These are phyloP conservation scores for Yarrowia hollandica DNA, from an alignment of 805 yeast genomes.

Conservation along the genomic window DNA sequence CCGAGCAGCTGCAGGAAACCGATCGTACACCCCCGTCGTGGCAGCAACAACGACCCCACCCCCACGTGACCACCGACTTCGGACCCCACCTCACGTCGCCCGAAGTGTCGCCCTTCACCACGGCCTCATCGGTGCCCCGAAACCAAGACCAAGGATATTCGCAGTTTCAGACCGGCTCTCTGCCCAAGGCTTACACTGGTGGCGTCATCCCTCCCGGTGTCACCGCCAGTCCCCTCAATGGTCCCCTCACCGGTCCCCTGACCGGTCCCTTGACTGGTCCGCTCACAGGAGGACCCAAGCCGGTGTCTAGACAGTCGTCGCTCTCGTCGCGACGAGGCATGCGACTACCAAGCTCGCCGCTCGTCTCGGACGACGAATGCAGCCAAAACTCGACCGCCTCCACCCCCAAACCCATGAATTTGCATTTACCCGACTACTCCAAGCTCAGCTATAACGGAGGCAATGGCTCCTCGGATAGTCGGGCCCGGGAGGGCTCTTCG, in stretches of 20 bases:
- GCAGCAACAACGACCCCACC: slow-evolving; percentile 35
- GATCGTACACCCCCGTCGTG: slow-evolving; percentile 31
- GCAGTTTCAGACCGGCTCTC: slow-evolving; percentile 10
- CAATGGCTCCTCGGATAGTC: slow-evolving; percentile 33
- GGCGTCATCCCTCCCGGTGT: slow-evolving; percentile 32
- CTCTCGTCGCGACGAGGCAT: slow-evolving; percentile 45
- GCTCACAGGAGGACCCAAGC: slow-evolving; percentile 30
- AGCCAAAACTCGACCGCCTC: slow-evolving; percentile 39
- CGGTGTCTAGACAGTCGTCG: slow-evolving; percentile 37
- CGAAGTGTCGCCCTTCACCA: slow-evolving; percentile 32
- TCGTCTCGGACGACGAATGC: slow-evolving; percentile 30
- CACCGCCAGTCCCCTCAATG: background rate
- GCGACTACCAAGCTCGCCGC: slow-evolving; percentile 33
- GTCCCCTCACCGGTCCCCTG: slow-evolving; percentile 13
- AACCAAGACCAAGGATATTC: slow-evolving; percentile 14
- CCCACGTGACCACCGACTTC: slow-evolving; percentile 34
- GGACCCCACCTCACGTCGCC: slow-evolving; percentile 32
- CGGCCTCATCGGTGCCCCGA: slow-evolving; percentile 29
- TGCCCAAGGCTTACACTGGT: slow-evolving; percentile 32
- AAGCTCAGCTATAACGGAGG: slow-evolving; percentile 32
- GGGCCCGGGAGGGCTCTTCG: slow-evolving; percentile 34
- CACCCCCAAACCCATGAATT: slow-evolving; percentile 37
- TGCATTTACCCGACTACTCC: slow-evolving; percentile 31
- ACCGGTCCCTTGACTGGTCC: slow-evolving; percentile 13
- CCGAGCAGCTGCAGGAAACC: slow-evolving; percentile 32